Base-by-base conservation (phyloP, 1,284 basidiomycete species). In the Violaceomyces palustris region DNA sequence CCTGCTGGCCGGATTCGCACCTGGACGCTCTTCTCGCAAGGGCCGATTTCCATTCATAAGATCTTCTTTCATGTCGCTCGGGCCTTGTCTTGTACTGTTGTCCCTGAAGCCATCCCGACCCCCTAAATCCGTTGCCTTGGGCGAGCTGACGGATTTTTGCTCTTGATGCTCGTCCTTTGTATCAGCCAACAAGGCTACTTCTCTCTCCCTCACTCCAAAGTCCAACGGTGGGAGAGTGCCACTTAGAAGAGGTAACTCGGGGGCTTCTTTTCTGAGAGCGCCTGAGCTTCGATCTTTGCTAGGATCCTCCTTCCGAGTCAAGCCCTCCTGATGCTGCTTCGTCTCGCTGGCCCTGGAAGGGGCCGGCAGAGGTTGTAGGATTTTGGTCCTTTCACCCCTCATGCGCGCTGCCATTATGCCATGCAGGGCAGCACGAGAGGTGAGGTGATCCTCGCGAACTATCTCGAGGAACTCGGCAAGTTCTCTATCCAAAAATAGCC, bases 401-500 rank as follows among this genome's bases (percentile, higher is more conserved):
- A 72, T 72, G 4, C 69, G 47, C 15, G 66, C 67, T 8, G 68
- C 60, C 68, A 72, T 72, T 49, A 72, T 62, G 37, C 63, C 66
- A 32, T 69, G 64, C 35, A 72, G 45, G 15, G 64, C 50, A 37
- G 58, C 36, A 7, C 69, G 51, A 9, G 59, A 57, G 26, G 60
- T 60, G 32, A 70, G 40, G 30, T 71, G 66, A 24, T 69, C 62
- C 44, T 87, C 86, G 45, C 87, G 84, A 36, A 86, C 79, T 46
- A 85, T 83, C 69, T 93, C 86, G 56, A 89, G 77, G 27, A 75
- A 76, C 72, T 92, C 85, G 12, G 87, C 87, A 11, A 83, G 77
- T 60, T 91, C 88, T 37, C 89, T 82, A 51, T 90, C 87, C 45
- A 97, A 79, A 79, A 96, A 97, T 17, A 96, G 82, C 39, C 83